Evolutionary conservation across 495 filamentous ascomycete genomes (phyloP).

Genomic region (Venustampulla echinocandica): DNA sequence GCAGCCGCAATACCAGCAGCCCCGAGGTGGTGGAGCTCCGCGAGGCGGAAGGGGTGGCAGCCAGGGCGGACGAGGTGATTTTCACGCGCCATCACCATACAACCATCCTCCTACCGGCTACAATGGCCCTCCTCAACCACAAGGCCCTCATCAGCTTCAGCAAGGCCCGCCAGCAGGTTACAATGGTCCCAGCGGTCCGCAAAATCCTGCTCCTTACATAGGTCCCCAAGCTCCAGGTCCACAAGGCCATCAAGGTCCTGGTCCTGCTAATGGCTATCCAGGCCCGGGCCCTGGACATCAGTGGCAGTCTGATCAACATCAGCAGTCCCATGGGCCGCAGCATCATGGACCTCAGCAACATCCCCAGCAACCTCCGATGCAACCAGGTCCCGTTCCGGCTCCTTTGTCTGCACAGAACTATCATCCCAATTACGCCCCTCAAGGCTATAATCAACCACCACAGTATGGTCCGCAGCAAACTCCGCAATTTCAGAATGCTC

Average conservation of each 20-base stretch:
- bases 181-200: conserved; percentile 16
- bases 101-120: conserved; percentile 17
- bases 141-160: conserved; percentile 22
- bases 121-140: conserved; percentile 14
- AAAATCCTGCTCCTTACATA: conserved; percentile 19
- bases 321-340: conserved; percentile 13
- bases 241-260: conserved; percentile 12
- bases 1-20: conserved; percentile 14
- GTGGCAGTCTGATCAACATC: conserved; percentile 12
- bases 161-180: conserved; percentile 15
- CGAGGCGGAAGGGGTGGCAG: conserved; percentile 30
- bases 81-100: conserved; percentile 15
- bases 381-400: conserved; percentile 16
- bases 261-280: conserved; percentile 6
- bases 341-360: conserved; percentile 31
- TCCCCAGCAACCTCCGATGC: conserved; percentile 24
- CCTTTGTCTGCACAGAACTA: conserved; percentile 39
- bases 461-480: conserved; percentile 29
- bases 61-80: conserved; percentile 22
- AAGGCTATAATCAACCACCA: conserved; percentile 29
- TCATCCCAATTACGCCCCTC: conserved; percentile 44
- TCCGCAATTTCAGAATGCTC: conserved; percentile 23
- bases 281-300: conserved; percentile 9
- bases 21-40: conserved; percentile 29
- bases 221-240: conserved; percentile 22